phyloP scores from a whole-genome alignment of 2,329 filamentous ascomycete species.

The Xylariaceae sp. region DNA sequence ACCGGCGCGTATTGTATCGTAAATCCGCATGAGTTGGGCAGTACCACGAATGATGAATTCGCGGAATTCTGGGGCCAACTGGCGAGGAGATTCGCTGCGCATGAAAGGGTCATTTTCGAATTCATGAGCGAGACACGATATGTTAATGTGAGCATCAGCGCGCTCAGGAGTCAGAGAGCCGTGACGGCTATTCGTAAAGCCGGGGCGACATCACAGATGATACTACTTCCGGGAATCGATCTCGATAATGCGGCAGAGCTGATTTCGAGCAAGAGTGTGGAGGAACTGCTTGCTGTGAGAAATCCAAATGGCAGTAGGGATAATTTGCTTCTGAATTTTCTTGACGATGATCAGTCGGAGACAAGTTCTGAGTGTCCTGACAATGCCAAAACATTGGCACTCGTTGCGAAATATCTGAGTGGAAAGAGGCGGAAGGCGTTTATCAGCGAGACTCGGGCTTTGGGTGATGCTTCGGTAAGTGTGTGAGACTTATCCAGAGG shows the following conservation, averaged over 20 bases:
- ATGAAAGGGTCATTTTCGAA: conserved; percentile 55
- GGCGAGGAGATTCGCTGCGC: conserved; percentile 51
- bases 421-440: conserved; percentile 44
- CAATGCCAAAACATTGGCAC: conserved; percentile 45
- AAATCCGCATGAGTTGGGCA: conserved; percentile 58
- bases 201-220: conserved; percentile 58
- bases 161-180: conserved; percentile 53
- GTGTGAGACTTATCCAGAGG: neutral
- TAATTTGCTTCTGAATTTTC: conserved; percentile 53
- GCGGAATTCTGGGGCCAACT: conserved; percentile 53
- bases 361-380: conserved; percentile 50
- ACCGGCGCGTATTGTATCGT: conserved; percentile 56
- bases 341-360: conserved; percentile 53
- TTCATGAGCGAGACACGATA: conserved; percentile 68
- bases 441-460: conserved; percentile 50
- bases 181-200: conserved; percentile 61
- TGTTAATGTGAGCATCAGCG: conserved; percentile 53
- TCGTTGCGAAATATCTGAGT: conserved; percentile 44
- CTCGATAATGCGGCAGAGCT: conserved; percentile 49
- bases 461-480: conserved; percentile 37
- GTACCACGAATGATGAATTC: conserved; percentile 54
- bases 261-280: conserved; percentile 45
- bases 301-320: conserved; percentile 55
- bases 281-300: conserved; percentile 46
- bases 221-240: conserved; percentile 59